A percentile compares a stretch with the other conserved stretches of the same genome.
phyloP scores from a whole-genome alignment of 2,329 filamentous ascomycete genomes.

The Fusarium multiceps region DNA sequence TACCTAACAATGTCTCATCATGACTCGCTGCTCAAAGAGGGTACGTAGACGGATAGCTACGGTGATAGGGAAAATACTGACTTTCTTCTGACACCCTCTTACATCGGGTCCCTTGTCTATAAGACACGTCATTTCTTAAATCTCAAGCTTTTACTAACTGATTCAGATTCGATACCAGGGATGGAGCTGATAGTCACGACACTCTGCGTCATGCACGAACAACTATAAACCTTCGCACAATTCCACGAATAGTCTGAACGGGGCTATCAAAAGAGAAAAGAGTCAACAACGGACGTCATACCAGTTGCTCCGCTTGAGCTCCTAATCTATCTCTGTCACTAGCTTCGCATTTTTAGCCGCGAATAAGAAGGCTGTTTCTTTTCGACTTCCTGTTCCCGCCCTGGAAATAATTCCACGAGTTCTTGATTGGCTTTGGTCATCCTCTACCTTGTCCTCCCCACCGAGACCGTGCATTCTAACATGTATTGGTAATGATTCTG shows the following conservation, averaged over 20 bases:
- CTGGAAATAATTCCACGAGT: slow-evolving; percentile 24
- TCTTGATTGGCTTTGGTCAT: slow-evolving; percentile 35
- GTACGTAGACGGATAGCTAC: background rate
- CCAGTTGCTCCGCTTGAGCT: slow-evolving; percentile 25
- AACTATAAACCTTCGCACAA: slow-evolving; percentile 15
- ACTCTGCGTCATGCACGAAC: slow-evolving; percentile 21
- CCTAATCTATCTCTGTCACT: slow-evolving; percentile 27
- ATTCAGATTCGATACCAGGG: slow-evolving; percentile 27
- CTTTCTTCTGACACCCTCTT: slow-evolving; percentile 16
- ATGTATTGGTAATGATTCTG: slow-evolving; percentile 41
- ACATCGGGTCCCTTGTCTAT: slow-evolving; percentile 27
- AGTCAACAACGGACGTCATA: slow-evolving; percentile 38
- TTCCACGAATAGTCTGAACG: slow-evolving; percentile 1
- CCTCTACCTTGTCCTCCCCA: slow-evolving; percentile 30
- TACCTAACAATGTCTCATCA: slow-evolving; percentile 23
- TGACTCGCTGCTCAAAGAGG: slow-evolving; percentile 29
- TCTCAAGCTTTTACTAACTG: slow-evolving; percentile 35
- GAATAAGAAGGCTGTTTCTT: slow-evolving; percentile 17
- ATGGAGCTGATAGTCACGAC: slow-evolving; percentile 31
- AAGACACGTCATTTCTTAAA: slow-evolving; percentile 40
- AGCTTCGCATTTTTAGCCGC: slow-evolving; percentile 26
- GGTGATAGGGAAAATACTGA: slow-evolving; percentile 1
- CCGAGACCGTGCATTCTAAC: slow-evolving; percentile 36
- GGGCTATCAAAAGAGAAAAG: slow-evolving; percentile 29
- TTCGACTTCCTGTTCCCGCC: slow-evolving; percentile 21